Percentiles rank a stretch among this genome's conserved stretches.
Conservation (phyloP, 176 grass and related monocot genomes). For the Zea mays region Zm-B73-REFERENCE-NAM-5.0 NC_050097.1:11583001-11583500, state of each 20-base stretch:
- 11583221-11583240: conserved; percentile 23
- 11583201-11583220: conserved; percentile 41
- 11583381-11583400: too few species aligned
- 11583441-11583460: conserved; percentile 46
- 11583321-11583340: background rate
- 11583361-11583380: too few species aligned
- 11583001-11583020: conserved; percentile 77
- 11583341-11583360: too few species aligned
- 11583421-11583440: conserved; percentile 42
- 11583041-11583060: conserved; percentile 85
- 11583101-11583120: conserved; percentile 84
- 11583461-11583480: conserved; percentile 18
- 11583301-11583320: conserved; percentile 82
- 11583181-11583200: conserved; percentile 81
- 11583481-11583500: conserved; percentile 26
- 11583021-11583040: conserved; percentile 71
- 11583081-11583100: conserved; percentile 89
- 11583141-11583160: conserved; percentile 73
- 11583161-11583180: conserved; percentile 79
- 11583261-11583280: conserved; percentile 71
- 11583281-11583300: conserved; percentile 80
- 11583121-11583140: conserved; percentile 86
- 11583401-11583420: too few species aligned
- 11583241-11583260: conserved; percentile 48
- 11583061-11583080: conserved; percentile 91